A percentile compares a stretch with the other conserved stretches of the same genome.
Conservation (phyloP, 345 rosid genomes). For the Turritis glabra region DNA sequence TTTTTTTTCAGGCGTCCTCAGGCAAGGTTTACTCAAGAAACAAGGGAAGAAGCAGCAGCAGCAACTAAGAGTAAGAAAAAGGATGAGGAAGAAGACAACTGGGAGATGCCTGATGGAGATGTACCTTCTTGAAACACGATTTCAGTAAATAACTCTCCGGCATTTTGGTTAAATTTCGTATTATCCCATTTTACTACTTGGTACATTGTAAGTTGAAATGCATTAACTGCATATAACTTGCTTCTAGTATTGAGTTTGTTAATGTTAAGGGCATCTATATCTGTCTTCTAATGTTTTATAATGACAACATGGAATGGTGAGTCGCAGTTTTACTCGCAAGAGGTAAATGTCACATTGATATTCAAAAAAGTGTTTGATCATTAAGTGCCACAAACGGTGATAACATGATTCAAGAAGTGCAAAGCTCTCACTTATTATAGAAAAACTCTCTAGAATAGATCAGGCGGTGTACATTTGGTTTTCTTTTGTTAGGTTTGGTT, state of each 20-base stretch:
- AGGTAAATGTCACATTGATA: background rate
- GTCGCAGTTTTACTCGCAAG: no score
- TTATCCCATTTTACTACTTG: background rate
- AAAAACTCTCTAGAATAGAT: constrained; percentile 35
- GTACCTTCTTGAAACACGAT: constrained; percentile 42
- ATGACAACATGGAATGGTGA: no score
- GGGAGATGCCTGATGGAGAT: constrained; percentile 80
- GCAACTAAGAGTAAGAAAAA: constrained; percentile 47
- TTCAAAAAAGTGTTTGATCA: constrained; percentile 28
- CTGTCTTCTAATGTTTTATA: background rate
- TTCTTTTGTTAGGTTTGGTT: no score
- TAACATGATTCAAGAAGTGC: constrained; percentile 41
- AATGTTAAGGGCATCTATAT: background rate
- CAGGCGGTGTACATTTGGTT: no score
- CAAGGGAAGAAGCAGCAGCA: constrained; percentile 50
- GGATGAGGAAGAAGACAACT: constrained; percentile 72
- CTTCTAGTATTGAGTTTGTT: constrained; percentile 24
- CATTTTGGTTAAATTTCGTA: background rate
- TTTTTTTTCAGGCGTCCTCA: constrained; percentile 50
- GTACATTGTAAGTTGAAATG: constrained; percentile 30
- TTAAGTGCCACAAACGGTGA: constrained; percentile 37
- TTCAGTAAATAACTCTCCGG: constrained; percentile 18
- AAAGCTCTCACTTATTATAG: constrained; percentile 31
- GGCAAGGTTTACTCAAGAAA: constrained; percentile 41
- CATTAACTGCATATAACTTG: constrained; percentile 19